Evolutionary conservation across 352 stramenopile species (phyloP).

Genomic region (Pythium brassicae): DNA sequence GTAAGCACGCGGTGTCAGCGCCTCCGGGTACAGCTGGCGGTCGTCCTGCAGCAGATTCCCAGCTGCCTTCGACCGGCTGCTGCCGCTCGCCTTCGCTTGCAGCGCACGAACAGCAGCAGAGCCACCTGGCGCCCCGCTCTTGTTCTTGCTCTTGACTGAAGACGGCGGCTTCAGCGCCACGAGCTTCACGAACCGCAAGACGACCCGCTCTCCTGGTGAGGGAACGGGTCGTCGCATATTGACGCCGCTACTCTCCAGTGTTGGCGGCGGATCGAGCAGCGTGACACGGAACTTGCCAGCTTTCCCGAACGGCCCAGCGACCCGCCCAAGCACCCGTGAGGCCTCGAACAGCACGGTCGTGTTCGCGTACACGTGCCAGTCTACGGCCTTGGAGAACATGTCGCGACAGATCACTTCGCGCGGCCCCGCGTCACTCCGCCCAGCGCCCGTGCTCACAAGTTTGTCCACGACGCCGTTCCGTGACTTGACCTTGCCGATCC

Average conservation of each 20-base stretch:
- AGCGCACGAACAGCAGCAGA: not conserved
- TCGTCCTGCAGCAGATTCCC: conserved; percentile 39
- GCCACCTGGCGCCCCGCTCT: not conserved
- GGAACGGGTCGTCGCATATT: conserved; percentile 7
- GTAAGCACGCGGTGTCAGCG: conserved; percentile 11
- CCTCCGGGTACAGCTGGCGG: conserved; percentile 40
- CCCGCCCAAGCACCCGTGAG: conserved; percentile 30
- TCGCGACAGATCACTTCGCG: conserved; percentile 55
- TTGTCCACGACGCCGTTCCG: conserved; percentile 63
- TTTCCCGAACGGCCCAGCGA: conserved; percentile 78
- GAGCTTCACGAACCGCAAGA: conserved; percentile 65
- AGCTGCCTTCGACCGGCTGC: not conserved
- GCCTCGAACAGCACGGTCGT: conserved; percentile 44
- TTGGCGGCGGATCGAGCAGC: conserved; percentile 10
- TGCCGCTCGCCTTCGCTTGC: not conserved
- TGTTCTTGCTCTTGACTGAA: conserved; percentile 10
- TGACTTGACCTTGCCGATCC: conserved; percentile 62
- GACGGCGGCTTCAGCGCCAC: conserved; percentile 33
- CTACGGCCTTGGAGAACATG: conserved; percentile 76
- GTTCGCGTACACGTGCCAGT: conserved; percentile 56
- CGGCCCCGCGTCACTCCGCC: conserved; percentile 2
- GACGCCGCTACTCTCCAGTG: not conserved
- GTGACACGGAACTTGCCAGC: conserved; percentile 69
- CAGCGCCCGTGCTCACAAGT: conserved; percentile 6
- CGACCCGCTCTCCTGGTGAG: conserved; percentile 32